These are phyloP conservation scores for Ceratocystis colombiana DNA, from an alignment of 2,329 filamentous ascomycete genomes.

Conservation along the genomic window DNA sequence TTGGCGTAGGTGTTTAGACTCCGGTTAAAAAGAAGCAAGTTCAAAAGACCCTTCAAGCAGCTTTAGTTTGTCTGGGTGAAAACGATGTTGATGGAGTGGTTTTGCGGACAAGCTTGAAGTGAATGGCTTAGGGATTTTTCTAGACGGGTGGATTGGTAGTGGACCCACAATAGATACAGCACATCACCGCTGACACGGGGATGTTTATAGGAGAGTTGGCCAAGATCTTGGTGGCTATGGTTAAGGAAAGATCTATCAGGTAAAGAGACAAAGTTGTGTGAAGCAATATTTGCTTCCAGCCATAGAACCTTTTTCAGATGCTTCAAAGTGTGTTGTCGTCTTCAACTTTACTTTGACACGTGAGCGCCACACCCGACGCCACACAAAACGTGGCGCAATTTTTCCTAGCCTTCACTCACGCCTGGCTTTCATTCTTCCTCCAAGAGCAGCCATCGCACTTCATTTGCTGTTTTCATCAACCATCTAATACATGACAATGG, in stretches of 20 bases:
- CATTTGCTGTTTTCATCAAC: not conserved
- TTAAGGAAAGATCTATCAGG: too few relatives aligned
- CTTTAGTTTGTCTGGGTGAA: not conserved
- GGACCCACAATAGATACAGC: constrained; percentile 16
- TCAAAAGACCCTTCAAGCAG: too few relatives aligned
- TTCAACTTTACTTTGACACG: not conserved
- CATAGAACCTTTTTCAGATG: not conserved
- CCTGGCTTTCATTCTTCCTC: not conserved
- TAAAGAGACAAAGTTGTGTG: too few relatives aligned
- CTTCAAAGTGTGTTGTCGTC: not conserved
- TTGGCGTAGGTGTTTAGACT: constrained; percentile 30
- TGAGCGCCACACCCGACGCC: constrained; percentile 5
- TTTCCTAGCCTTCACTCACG: not conserved
- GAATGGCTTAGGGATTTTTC: constrained; percentile 3
- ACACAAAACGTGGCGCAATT: not conserved
- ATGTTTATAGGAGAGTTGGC: too few relatives aligned
- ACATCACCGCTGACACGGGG: not conserved
- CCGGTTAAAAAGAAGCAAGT: too few relatives aligned
- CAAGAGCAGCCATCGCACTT: constrained; percentile 22
- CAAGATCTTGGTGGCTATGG: too few relatives aligned
- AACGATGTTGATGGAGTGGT: not conserved
- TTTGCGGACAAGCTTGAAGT: not conserved
- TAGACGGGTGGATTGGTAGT: not conserved
- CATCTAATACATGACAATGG: constrained; percentile 4
- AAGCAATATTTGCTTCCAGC: too few relatives aligned